Evolutionary conservation across 768 basidiomycete species (phyloP).

Genomic region (Boletus patriciae): DNA sequence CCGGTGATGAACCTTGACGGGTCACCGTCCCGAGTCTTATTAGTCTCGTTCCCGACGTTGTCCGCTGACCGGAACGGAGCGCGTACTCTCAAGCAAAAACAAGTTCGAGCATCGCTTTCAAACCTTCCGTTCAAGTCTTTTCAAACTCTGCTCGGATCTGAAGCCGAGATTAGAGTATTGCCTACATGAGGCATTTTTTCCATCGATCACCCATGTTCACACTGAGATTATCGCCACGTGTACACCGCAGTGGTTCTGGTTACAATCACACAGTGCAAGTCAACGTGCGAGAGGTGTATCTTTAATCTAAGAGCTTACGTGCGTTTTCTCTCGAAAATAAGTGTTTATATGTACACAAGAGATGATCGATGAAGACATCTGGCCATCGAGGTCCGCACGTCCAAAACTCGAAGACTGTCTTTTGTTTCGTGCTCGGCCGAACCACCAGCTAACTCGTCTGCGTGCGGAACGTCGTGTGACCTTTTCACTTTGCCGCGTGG

Average conservation of each 20-base stretch:
- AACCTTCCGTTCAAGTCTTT: not conserved
- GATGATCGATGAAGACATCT: slow-evolving; percentile 1
- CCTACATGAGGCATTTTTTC: not conserved
- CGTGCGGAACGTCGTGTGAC: slow-evolving; percentile 5
- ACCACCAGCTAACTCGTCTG: not conserved
- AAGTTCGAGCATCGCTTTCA: not conserved
- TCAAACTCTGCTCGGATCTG: not conserved
- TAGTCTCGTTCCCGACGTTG: not conserved
- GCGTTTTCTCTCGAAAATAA: no score
- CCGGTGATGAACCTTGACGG: not conserved
- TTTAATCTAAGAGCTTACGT: no score
- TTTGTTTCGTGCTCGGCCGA: not conserved
- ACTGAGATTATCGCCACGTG: slow-evolving; percentile 4
- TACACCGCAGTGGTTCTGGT: not conserved
- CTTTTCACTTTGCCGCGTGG: not conserved
- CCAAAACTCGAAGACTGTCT: not conserved
- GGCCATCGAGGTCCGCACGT: not conserved
- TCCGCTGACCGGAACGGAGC: slow-evolving; percentile 1
- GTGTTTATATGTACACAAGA: not conserved
- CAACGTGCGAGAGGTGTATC: not conserved
- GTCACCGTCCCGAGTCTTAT: not conserved
- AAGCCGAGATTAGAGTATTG: not conserved
- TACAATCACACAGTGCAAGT: not conserved
- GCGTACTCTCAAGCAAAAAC: not conserved
- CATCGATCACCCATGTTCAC: slow-evolving; percentile 4